These are phyloP conservation scores for Coprinellus micaceus DNA, from an alignment of 768 basidiomycete species.

Conservation along the genomic window DNA sequence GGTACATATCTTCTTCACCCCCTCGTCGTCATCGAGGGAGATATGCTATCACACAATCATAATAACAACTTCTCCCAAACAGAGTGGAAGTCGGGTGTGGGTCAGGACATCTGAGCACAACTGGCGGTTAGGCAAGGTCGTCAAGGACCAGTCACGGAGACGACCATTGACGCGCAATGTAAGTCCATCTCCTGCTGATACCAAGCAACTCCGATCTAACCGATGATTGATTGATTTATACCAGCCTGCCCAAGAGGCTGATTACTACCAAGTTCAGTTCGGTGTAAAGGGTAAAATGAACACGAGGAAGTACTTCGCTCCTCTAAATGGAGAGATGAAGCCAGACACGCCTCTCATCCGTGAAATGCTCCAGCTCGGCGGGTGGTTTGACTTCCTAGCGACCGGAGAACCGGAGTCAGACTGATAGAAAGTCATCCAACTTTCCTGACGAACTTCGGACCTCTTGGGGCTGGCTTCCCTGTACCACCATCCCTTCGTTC, in stretches of 20 bases:
- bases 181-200: not conserved
- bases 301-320: slow-evolving; percentile 50
- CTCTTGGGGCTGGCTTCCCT: not conserved
- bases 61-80: not conserved
- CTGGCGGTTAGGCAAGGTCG: slow-evolving; percentile 7
- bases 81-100: slow-evolving; percentile 6
- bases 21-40: not conserved
- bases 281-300: slow-evolving; percentile 1
- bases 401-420: not conserved
- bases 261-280: slow-evolving; percentile 11
- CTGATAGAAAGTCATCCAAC: not conserved
- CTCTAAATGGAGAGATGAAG: slow-evolving; percentile 65
- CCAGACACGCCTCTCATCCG: slow-evolving; percentile 48
- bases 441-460: not conserved
- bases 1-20: not conserved
- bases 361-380: slow-evolving; percentile 44
- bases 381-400: slow-evolving; percentile 31
- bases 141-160: not conserved
- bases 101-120: slow-evolving; percentile 6
- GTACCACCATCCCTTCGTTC: not conserved
- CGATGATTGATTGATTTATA: not conserved
- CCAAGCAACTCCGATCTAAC: no score
- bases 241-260: not conserved
- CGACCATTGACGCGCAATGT: slow-evolving; percentile 3
- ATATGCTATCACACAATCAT: not conserved